These are phyloP conservation scores for Vararia minispora DNA, from an alignment of 768 basidiomycete species.

Conservation along the genomic window DNA sequence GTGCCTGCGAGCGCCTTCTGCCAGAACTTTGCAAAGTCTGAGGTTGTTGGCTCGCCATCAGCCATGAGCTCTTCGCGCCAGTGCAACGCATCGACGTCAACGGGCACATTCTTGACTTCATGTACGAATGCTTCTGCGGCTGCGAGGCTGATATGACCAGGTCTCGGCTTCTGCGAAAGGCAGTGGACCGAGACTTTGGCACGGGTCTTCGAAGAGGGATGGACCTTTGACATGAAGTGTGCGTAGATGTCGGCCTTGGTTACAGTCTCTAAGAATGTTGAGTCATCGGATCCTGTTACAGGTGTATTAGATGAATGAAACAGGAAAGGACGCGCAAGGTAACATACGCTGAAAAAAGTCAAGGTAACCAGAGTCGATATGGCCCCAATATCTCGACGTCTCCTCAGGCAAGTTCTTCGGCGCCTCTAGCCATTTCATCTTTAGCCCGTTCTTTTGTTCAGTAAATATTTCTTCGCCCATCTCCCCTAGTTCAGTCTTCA, in stretches of 20 bases:
- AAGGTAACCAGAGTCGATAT: constrained; percentile 69
- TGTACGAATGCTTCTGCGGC: constrained; percentile 54
- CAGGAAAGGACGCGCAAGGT: neutral
- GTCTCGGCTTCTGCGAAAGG: constrained; percentile 53
- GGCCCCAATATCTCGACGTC: constrained; percentile 48
- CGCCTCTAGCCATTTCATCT: constrained; percentile 75
- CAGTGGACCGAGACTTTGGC: constrained; percentile 82
- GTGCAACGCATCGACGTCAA: constrained; percentile 38
- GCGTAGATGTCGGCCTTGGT: constrained; percentile 66
- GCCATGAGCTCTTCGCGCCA: constrained; percentile 40
- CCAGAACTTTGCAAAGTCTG: constrained; percentile 62
- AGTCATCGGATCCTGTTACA: constrained; percentile 58
- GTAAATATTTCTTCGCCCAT: constrained; percentile 68
- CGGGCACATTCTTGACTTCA: constrained; percentile 33
- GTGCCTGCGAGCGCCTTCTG: constrained; percentile 23
- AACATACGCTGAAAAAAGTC: constrained; percentile 80
- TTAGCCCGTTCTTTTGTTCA: constrained; percentile 67
- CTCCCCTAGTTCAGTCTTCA: constrained; percentile 53
- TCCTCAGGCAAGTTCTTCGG: constrained; percentile 87
- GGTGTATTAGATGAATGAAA: neutral
- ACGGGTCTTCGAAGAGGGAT: constrained; percentile 57
- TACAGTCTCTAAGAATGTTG: constrained; percentile 46
- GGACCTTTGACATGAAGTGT: constrained; percentile 59
- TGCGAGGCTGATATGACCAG: constrained; percentile 49
- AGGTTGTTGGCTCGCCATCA: constrained; percentile 42